Evolutionary conservation across 352 stramenopile species (phyloP), one percentile per base, ranked within the genome.

Genomic region (Thraustochytrium sp.): DNA sequence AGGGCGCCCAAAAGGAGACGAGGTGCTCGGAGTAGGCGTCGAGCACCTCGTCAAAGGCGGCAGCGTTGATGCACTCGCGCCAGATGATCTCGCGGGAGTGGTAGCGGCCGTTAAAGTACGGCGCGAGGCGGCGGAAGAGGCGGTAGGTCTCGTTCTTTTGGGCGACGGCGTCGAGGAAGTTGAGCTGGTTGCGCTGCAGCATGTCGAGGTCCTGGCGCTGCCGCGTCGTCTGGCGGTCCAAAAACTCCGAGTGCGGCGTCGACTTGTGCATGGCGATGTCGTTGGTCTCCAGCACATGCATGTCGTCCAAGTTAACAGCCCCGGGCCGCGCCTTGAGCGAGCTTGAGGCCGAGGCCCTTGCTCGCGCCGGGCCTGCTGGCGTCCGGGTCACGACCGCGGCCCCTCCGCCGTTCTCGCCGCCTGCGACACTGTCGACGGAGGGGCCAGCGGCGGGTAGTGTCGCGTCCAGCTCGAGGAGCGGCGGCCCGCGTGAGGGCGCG

Each of bases 101-200:
- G 38, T 80, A 44, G 3, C 44, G 5, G 51, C 68, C 68, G 42
- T 80, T 42, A 65, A 80, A 80, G 34, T 80, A 80, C 4, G 68
- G 68, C 44, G 42, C 34, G 37, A 80, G 44, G 13, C 68, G 42
- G 31, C 68, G 48, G 49, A 80, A 80, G 23, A 65, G 46, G 34
- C 68, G 48, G 38, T 80, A 80, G 5, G 2, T 1, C 1, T 80
- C 68, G 23, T 9, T 49, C 1, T 80, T 42, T 4, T 18, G 76
- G 23, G 68, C 68, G n/a, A 80, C 26, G n/a, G 31, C 9, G 38
- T 80, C 68, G 13, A 80, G 53, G 53, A 75, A 80, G n/a, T 26
- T 8, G 9, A 18, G 18, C 42, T 80, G 44, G 31, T 54, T 75
- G 38, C 36, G 36, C 62, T 31, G 16, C 11, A n/a, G 44, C 23